phyloP scores from a whole-genome alignment of 2,329 filamentous ascomycete species.

The Didymella keratinophila region DNA sequence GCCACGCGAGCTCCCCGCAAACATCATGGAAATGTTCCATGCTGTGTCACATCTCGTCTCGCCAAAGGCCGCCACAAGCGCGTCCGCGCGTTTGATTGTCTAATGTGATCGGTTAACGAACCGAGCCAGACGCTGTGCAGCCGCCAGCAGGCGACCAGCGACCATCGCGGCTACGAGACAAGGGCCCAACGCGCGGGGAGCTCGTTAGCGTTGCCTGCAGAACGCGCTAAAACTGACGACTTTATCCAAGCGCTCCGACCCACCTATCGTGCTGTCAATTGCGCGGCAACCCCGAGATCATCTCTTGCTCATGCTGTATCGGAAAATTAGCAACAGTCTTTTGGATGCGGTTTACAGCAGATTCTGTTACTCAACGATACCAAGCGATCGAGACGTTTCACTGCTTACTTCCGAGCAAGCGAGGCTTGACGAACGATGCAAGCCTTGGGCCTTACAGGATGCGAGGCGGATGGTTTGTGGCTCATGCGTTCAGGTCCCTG shows the following conservation, averaged over 20 bases:
- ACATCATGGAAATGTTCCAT: slow-evolving; percentile 1
- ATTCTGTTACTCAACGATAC: not conserved
- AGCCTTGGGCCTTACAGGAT: not conserved
- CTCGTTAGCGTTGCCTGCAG: slow-evolving; percentile 13
- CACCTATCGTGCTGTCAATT: slow-evolving; percentile 4
- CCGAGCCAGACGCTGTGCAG: slow-evolving; percentile 20
- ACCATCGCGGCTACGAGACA: slow-evolving; percentile 14
- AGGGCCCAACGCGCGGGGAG: slow-evolving; percentile 10
- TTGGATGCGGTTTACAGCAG: not conserved
- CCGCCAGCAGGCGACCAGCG: slow-evolving; percentile 14
- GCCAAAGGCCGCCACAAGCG: slow-evolving; percentile 9
- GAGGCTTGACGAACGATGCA: slow-evolving; percentile 1
- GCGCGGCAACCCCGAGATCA: slow-evolving; percentile 6
- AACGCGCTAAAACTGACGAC: slow-evolving; percentile 5
- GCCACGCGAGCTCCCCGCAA: slow-evolving; percentile 4
- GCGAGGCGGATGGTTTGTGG: slow-evolving; percentile 4
- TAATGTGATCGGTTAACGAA: slow-evolving; percentile 15
- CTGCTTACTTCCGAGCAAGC: not conserved
- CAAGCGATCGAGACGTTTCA: not conserved
- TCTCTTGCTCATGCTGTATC: not conserved
- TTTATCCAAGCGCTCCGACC: slow-evolving; percentile 9
- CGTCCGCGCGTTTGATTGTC: slow-evolving; percentile 9
- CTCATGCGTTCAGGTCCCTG: slow-evolving; percentile 10
- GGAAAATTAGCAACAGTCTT: not conserved
- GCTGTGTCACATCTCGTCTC: slow-evolving; percentile 8